Base-by-base conservation (phyloP, 2,329 filamentous ascomycete genomes). In the Pseudophaeomoniella oleicola region DNA sequence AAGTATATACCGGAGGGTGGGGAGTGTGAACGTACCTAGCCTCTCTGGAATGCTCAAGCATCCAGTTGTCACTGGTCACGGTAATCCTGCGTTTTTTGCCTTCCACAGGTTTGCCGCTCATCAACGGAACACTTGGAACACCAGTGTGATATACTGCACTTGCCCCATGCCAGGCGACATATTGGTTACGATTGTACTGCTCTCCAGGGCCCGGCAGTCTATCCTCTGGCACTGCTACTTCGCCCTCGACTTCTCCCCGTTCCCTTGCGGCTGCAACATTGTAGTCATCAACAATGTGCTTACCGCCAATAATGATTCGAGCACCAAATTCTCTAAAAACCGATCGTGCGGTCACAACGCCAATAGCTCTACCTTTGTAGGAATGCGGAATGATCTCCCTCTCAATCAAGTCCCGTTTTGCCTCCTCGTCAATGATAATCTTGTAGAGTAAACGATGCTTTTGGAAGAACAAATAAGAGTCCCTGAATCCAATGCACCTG, bases 391-490 rank as follows among this genome's bases (percentile, higher is more conserved):
- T 94, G 52, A 98, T 81, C 4, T 92, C 82, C 42, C 90, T 78
- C 47, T 92, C 85, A 52, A 98, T 98, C 64, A 98, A 73, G 58
- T 96, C 87, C 42, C 81, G 78, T 66, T 98, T 98, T 60, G 93
- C 88, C n/a, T 90, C 81, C 46, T 98, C 90, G 49, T 87, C 86
- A 39, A 96, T 84, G 50, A 98, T 94, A 51, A 98, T 94, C 65
- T 98, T 98, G 72, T 86, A 90, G 11, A 98, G 78, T 51, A 86
- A 79, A 55, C 83, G 82, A 60, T 98, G 90, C 62, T 96, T 98
- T 44, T 90, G 92, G 67, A 98, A 98, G 69, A 98, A 94, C 16
- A 98, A 74, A 54, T 98, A 98, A 45, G 87, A 94, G 66, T 98
- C 90, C 47, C 90, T 74, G 69, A 98, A 98, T 12, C 90, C 90